Evolutionary conservation across 805 yeast species (phyloP).

Genomic region (Lipomyces orientalis): DNA sequence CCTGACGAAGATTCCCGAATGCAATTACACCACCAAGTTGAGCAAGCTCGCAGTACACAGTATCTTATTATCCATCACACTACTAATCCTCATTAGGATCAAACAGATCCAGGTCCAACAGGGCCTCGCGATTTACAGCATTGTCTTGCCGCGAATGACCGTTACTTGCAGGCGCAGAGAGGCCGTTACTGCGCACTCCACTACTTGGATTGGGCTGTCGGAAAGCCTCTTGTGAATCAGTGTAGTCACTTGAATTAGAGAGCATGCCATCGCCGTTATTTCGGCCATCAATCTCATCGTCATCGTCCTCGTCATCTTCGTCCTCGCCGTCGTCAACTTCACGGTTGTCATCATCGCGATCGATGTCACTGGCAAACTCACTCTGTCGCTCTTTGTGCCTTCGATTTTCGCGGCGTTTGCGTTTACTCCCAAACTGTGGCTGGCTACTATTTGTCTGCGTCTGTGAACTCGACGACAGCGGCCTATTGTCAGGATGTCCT

Average conservation of each 20-base stretch:
- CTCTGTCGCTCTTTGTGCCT: not conserved
- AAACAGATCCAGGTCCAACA: constrained; percentile 45
- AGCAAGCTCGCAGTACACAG: too few species aligned
- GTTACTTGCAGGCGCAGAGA: constrained; percentile 16
- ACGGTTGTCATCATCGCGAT: constrained; percentile 4
- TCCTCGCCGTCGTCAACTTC: constrained; percentile 16
- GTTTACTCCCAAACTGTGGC: not conserved
- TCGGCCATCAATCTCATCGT: constrained; percentile 11
- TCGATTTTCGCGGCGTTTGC: not conserved
- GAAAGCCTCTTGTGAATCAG: constrained; percentile 1
- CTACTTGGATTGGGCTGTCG: constrained; percentile 19
- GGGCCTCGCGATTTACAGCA: constrained; percentile 18
- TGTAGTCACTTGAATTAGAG: not conserved
- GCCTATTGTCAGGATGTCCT: not conserved
- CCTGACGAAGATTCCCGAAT: too few species aligned
- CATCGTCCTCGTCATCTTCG: constrained; percentile 7
- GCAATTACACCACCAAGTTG: too few species aligned
- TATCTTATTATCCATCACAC: not conserved
- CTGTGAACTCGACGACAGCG: not conserved
- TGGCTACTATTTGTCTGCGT: not conserved
- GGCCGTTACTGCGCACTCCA: constrained; percentile 13
- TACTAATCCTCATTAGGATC: constrained; percentile 48
- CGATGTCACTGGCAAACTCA: constrained; percentile 4
- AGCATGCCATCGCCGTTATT: not conserved
- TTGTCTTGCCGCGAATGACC: not conserved